A percentile compares a stretch with the other conserved stretches of the same genome.
phyloP scores from a whole-genome alignment of 2,329 filamentous ascomycete species.

The Metarhizium anisopliae region DNA sequence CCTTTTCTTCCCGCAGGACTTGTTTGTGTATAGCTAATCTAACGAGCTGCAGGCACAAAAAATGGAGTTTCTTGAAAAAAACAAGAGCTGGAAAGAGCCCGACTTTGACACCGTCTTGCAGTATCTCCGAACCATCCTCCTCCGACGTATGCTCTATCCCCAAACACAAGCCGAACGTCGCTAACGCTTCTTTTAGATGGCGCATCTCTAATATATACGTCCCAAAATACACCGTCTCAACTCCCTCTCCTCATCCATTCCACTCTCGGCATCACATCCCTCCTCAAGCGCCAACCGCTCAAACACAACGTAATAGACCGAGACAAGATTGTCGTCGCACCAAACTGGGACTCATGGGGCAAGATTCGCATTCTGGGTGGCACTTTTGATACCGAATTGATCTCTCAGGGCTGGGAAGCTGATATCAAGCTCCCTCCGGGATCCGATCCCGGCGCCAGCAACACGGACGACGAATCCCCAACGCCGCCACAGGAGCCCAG shows the following conservation, averaged over 20 bases:
- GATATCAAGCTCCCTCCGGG: conserved; percentile 57
- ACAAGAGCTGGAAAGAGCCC: conserved; percentile 88
- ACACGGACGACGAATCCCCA: conserved; percentile 12
- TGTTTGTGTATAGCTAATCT: background rate
- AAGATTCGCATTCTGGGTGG: conserved; percentile 91
- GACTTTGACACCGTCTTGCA: conserved; percentile 95
- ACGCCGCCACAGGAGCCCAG: conserved; percentile 20
- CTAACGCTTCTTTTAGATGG: conserved; percentile 48
- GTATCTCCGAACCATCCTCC: conserved; percentile 77
- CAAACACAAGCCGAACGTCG: background rate
- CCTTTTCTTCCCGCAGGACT: conserved; percentile 18
- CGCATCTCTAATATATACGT: conserved; percentile 77
- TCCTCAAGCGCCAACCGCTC: conserved; percentile 67
- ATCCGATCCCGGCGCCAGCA: conserved; percentile 12
- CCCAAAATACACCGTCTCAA: conserved; percentile 65
- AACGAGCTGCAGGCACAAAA: conserved; percentile 57
- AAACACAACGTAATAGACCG: conserved; percentile 90
- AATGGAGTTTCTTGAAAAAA: conserved; percentile 84
- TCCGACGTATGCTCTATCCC: conserved; percentile 59
- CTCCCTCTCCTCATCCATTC: conserved; percentile 76
- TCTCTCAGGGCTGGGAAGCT: conserved; percentile 77
- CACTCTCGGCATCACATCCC: conserved; percentile 75
- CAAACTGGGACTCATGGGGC: conserved; percentile 98
- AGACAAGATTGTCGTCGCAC: conserved; percentile 87
- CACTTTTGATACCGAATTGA: conserved; percentile 81